Conservation (phyloP, 169 alveolate species). For the Sarcocystis neurona region DNA sequence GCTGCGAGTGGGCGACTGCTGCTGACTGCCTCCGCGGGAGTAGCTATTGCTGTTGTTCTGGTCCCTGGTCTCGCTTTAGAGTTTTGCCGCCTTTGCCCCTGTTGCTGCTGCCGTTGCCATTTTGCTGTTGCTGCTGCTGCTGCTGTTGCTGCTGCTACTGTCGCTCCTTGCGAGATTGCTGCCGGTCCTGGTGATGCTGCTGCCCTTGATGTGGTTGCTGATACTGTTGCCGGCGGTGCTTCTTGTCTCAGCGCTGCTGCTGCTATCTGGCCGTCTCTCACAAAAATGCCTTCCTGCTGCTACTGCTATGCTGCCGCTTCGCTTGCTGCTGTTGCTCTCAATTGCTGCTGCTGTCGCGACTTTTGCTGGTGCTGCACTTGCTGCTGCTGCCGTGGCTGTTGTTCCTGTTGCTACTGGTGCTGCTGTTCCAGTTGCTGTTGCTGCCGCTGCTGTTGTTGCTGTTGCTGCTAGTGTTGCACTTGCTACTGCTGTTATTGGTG, state of each 20-base stretch:
- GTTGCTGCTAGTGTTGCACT: background rate
- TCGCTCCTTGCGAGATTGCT: too few relatives aligned
- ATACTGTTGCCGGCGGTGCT: background rate
- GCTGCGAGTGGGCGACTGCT: too few relatives aligned
- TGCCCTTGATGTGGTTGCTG: background rate
- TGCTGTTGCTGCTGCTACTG: too few relatives aligned
- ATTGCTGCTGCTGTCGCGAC: slow-evolving; percentile 29
- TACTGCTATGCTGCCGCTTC: background rate
- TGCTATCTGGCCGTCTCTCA: background rate
- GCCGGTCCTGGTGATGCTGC: background rate
- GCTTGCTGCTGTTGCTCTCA: slow-evolving; percentile 3
- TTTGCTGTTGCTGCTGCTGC: too few relatives aligned
- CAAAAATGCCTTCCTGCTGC: background rate
- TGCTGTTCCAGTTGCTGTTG: background rate
- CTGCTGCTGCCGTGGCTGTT: slow-evolving; percentile 27
- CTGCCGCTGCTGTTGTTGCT: slow-evolving; percentile 8
- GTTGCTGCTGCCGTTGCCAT: too few relatives aligned
- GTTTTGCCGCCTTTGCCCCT: too few relatives aligned
- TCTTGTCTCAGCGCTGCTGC: background rate
- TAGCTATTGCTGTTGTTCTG: too few relatives aligned
- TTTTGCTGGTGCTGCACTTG: too few relatives aligned
- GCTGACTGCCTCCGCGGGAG: too few relatives aligned
- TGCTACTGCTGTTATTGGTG: too few relatives aligned
- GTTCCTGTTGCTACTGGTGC: background rate
- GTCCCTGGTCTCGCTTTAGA: too few relatives aligned